Percentiles rank a stretch among this genome's conserved stretches.
These are phyloP conservation scores for Beauveria medogensis DNA, from an alignment of 2,329 filamentous ascomycete species.

Conservation along the genomic window DNA sequence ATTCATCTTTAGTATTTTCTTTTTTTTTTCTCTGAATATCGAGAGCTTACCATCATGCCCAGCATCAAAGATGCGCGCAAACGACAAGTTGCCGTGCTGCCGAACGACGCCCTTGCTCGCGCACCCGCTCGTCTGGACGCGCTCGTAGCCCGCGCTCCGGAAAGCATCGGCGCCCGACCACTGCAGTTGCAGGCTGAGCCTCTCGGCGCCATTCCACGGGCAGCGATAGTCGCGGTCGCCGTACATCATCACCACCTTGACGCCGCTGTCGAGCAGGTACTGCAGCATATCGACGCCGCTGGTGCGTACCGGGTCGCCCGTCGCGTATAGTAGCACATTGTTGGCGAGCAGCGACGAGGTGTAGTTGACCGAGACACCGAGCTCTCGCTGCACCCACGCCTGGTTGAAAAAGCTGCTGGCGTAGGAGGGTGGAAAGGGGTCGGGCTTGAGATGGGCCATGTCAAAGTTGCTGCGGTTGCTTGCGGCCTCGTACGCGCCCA, in stretches of 20 bases:
- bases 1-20: not conserved
- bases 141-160: constrained; percentile 56
- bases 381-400: constrained; percentile 44
- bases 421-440: constrained; percentile 53
- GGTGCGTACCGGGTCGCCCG: not conserved
- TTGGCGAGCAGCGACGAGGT: constrained; percentile 28
- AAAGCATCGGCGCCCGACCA: constrained; percentile 42
- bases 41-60: constrained; percentile 45
- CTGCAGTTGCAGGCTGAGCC: constrained; percentile 53
- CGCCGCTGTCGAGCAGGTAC: constrained; percentile 47
- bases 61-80: constrained; percentile 54
- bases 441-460: constrained; percentile 42
- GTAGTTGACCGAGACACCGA: constrained; percentile 54
- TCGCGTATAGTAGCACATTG: not conserved
- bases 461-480: constrained; percentile 35
- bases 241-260: constrained; percentile 63
- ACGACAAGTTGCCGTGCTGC: constrained; percentile 64
- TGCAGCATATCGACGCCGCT: constrained; percentile 35
- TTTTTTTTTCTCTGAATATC: not conserved
- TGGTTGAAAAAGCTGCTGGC: constrained; percentile 57
- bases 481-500: not conserved
- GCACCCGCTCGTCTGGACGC: constrained; percentile 55
- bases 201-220: constrained; percentile 61
- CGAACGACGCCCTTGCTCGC: constrained; percentile 64
- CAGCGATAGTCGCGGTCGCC: constrained; percentile 52